Conservation (phyloP, 2,329 filamentous ascomycete species). For the Aquanectria penicillioides region DNA sequence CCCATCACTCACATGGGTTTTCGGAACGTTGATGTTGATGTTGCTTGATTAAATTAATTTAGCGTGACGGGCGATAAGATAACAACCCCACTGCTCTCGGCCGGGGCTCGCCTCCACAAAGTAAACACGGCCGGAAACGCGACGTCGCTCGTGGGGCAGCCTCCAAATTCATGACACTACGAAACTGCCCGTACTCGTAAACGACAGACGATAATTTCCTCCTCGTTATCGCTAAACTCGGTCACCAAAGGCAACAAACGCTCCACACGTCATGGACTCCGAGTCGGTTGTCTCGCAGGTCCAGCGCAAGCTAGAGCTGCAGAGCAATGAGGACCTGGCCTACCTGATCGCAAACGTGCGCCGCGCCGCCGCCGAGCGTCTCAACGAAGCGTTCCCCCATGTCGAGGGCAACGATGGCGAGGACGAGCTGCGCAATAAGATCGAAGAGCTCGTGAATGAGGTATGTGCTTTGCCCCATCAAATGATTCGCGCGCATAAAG, state of each 20-base stretch:
- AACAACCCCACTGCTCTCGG: slow-evolving; percentile 2
- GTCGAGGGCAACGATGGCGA: slow-evolving; percentile 60
- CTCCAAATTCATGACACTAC: neutral
- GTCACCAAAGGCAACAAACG: neutral
- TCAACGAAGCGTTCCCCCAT: slow-evolving; percentile 75
- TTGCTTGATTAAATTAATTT: too few relatives aligned
- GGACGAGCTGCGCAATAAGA: slow-evolving; percentile 67
- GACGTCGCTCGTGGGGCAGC: neutral
- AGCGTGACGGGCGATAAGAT: slow-evolving; percentile 2
- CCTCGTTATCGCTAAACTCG: too few relatives aligned
- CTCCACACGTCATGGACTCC: slow-evolving; percentile 45
- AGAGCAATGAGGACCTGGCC: slow-evolving; percentile 76
- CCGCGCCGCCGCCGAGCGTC: slow-evolving; percentile 72
- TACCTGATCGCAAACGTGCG: slow-evolving; percentile 77
- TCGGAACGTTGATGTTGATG: too few relatives aligned
- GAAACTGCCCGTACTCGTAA: neutral
- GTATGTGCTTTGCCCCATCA: slow-evolving; percentile 47
- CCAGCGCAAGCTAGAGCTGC: slow-evolving; percentile 83
- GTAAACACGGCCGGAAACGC: neutral
- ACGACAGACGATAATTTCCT: too few relatives aligned
- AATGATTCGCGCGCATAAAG: too few relatives aligned
- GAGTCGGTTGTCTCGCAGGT: slow-evolving; percentile 49
- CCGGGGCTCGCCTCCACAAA: too few relatives aligned
- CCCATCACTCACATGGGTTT: too few relatives aligned
- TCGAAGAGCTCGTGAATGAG: slow-evolving; percentile 69